These are phyloP conservation scores for Cyclotella sp. DNA, from an alignment of 108 stramenopile genomes.

Conservation along the genomic window DNA sequence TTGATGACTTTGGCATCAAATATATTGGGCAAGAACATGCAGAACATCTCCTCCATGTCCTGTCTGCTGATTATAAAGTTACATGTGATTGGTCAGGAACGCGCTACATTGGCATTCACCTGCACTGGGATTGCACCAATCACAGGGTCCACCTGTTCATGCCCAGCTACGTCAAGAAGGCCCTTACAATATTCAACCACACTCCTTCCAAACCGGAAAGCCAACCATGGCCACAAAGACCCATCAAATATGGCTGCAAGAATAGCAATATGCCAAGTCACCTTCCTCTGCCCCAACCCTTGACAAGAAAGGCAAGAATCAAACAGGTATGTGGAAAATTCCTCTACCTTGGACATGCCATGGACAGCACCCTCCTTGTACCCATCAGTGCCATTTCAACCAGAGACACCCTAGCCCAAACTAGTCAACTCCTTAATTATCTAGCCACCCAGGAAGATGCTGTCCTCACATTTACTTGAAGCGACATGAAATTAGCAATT, in stretches of 20 bases:
- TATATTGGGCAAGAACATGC: not conserved
- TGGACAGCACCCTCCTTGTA: constrained; percentile 39
- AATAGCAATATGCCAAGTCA: constrained; percentile 31
- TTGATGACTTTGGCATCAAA: constrained; percentile 2
- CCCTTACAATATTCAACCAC: constrained; percentile 42
- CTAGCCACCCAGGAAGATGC: constrained; percentile 47
- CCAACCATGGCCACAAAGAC: constrained; percentile 22
- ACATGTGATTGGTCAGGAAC: constrained; percentile 29
- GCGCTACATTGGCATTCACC: constrained; percentile 49
- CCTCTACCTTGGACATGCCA: constrained; percentile 38
- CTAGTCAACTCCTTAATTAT: constrained; percentile 45
- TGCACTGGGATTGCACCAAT: constrained; percentile 18
- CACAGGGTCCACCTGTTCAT: constrained; percentile 52
- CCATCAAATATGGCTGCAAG: constrained; percentile 42
- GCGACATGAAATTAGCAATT: constrained; percentile 12
- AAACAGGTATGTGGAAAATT: constrained; percentile 47
- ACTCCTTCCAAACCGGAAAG: constrained; percentile 38
- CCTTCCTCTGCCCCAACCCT: constrained; percentile 21
- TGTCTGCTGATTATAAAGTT: constrained; percentile 10
- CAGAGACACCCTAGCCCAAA: constrained; percentile 1
- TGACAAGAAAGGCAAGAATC: constrained; percentile 24
- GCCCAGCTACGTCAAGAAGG: not conserved
- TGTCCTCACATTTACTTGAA: constrained; percentile 30
- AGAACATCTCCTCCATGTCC: not conserved
- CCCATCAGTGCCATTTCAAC: constrained; percentile 22